phyloP scores from a whole-genome alignment of 2,329 filamentous ascomycete genomes.

The Bipolaris sorokiniana region DNA sequence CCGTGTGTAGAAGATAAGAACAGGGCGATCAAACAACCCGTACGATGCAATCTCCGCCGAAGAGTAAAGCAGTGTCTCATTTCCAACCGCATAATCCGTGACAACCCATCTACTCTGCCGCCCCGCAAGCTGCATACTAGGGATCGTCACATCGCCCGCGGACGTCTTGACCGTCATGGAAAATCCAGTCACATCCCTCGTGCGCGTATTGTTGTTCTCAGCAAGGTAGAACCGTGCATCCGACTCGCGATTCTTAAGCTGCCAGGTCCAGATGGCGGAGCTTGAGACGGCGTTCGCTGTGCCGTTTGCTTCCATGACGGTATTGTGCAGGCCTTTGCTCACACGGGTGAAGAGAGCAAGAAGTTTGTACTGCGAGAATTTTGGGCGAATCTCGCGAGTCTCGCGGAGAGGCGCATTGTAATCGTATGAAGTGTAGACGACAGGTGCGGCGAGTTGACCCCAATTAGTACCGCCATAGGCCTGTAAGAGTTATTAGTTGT shows the following conservation, averaged over 20 bases:
- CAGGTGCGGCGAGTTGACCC: conserved; percentile 55
- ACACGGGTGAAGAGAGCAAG: conserved; percentile 62
- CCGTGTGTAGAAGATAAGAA: conserved; percentile 59
- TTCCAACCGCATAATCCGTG: conserved; percentile 59
- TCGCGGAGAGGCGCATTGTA: conserved; percentile 60
- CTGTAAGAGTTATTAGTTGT: background rate
- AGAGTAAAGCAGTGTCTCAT: conserved; percentile 57
- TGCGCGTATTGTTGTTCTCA: conserved; percentile 56
- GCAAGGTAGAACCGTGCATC: conserved; percentile 59
- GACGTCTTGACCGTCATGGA: conserved; percentile 58
- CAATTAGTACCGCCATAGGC: conserved; percentile 60
- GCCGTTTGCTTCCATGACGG: conserved; percentile 62
- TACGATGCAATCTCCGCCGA: conserved; percentile 60
- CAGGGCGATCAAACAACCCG: conserved; percentile 54
- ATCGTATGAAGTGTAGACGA: conserved; percentile 57
- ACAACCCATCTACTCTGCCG: conserved; percentile 62
- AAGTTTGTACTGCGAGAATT: conserved; percentile 62
- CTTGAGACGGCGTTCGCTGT: conserved; percentile 55
- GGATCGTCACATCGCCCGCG: conserved; percentile 51
- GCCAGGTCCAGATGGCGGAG: conserved; percentile 57
- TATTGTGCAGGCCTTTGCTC: conserved; percentile 58
- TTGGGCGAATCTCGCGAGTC: conserved; percentile 60
- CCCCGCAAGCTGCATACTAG: conserved; percentile 58
- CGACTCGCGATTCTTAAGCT: conserved; percentile 59
- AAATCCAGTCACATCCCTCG: conserved; percentile 55